Evolutionary conservation across 1,284 basidiomycete species (phyloP), one percentile per base, ranked within the genome.

Genomic region (Pascua sp.): DNA sequence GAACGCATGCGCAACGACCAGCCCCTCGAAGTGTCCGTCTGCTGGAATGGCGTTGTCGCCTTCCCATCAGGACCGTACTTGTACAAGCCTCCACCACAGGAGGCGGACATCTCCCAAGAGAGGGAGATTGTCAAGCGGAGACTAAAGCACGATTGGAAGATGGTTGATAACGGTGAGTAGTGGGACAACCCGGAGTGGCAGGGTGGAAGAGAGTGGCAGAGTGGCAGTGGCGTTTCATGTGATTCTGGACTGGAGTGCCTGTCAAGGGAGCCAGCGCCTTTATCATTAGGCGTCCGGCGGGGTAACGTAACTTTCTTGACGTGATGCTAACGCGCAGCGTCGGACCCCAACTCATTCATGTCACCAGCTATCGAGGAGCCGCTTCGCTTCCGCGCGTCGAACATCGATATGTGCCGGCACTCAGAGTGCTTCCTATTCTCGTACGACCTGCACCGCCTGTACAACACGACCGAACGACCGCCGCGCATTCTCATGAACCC

Each of bases 381-480:
- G 4, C 62, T 81, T 47, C 59, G 65, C 1, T 85, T 85, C 76
- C 80, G 83, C 41, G 61, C 75, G 11, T 80, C 80, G 11, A 65
- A 59, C 1, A 62, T 72, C 18, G 72, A 67, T 9, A 79, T 80
- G 55, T 85, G 84, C 68, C 81, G 78, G 64, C 81, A 81, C 42
- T 80, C 78, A 18, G 84, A 85, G 71, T 83, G 80, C 42, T 82
- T 84, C 72, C 66, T 83, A 49, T 73, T 82, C 15, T 81, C 81
- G 7, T 83, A 83, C 68, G 84, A 85, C 67, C 69, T 85, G 36
- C 79, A 84, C 57, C 78, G 82, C 4, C 57, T 81, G 38, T 79
- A 81, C 56, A 68, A 70, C 16, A 61, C 81, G 46, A 63, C 73
- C 39, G 53, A 51, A 15, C 51, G 66, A 11, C 70, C 67, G 11